Evolutionary conservation across 306 rosid species (phyloP).

Genomic region (Carpinus viminea): DNA sequence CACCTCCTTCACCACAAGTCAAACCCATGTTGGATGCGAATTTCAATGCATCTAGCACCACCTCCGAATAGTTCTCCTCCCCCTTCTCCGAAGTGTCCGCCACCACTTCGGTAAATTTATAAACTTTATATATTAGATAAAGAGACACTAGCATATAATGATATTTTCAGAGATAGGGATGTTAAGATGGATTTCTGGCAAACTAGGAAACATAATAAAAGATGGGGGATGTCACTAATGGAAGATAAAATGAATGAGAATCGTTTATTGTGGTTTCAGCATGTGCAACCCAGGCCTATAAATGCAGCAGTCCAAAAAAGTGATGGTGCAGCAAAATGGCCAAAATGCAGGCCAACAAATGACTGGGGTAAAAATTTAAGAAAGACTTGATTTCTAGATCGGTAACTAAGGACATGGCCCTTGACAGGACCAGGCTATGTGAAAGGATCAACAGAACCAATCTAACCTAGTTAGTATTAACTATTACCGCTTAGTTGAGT

Average conservation of each 20-base stretch:
- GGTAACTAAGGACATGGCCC: background rate
- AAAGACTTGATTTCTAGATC: background rate
- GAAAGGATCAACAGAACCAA: background rate
- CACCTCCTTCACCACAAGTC: too few relatives aligned
- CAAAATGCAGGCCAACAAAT: too few relatives aligned
- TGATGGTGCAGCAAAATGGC: background rate
- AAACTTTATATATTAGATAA: background rate
- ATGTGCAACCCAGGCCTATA: background rate
- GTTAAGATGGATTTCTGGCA: background rate
- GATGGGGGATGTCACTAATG: background rate
- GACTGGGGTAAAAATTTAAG: too few relatives aligned
- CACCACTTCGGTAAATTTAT: too few relatives aligned
- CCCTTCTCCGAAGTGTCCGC: too few relatives aligned
- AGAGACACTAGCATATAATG: background rate
- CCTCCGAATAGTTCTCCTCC: too few relatives aligned
- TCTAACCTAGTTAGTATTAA: background rate
- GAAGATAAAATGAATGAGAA: background rate
- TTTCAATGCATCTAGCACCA: too few relatives aligned
- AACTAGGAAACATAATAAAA: background rate
- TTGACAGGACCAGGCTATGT: background rate
- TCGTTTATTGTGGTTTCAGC: background rate
- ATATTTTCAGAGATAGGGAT: background rate
- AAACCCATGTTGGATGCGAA: too few relatives aligned
- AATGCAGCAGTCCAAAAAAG: background rate
- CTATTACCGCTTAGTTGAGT: background rate